Percentiles rank a stretch among this genome's conserved stretches.
Conservation (phyloP, 331 rosid genomes). For the Erythrophleum ivorense region DNA sequence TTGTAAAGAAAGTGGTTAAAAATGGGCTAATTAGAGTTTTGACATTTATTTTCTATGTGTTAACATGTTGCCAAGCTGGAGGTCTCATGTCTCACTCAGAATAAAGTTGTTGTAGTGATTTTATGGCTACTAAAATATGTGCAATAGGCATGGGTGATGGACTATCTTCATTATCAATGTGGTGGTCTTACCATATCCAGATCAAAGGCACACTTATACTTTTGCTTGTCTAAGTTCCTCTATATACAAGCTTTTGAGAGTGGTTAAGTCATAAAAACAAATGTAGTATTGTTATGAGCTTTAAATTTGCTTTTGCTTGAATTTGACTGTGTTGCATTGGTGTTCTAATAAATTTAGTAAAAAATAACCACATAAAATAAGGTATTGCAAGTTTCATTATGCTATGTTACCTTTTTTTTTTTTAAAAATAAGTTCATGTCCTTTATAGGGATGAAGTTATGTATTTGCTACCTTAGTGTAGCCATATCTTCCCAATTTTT, state of each 20-base stretch:
- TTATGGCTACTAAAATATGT: constrained; percentile 47
- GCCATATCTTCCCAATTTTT: no score
- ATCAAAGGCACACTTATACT: constrained; percentile 68
- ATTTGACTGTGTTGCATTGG: neutral
- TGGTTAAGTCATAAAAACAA: constrained; percentile 5
- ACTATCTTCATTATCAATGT: constrained; percentile 59
- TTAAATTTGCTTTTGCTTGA: neutral
- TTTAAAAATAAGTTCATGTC: no score
- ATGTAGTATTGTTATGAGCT: neutral
- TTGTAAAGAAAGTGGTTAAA: neutral
- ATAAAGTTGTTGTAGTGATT: constrained; percentile 64
- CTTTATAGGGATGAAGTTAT: no score
- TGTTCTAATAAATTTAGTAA: neutral
- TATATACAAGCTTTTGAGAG: constrained; percentile 17
- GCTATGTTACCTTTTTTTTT: neutral
- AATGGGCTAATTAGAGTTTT: neutral
- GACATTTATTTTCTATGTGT: neutral
- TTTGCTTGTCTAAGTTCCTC: constrained; percentile 23
- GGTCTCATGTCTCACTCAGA: constrained; percentile 27
- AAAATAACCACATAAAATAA: neutral
- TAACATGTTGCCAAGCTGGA: neutral
- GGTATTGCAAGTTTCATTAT: neutral
- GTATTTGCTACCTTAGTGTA: no score
- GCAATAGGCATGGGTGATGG: constrained; percentile 55
- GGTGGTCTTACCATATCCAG: constrained; percentile 77